These are phyloP conservation scores for Vitis hybrid DNA, from an alignment of 177 flowering plant genomes.

Conservation along the genomic window DNA sequence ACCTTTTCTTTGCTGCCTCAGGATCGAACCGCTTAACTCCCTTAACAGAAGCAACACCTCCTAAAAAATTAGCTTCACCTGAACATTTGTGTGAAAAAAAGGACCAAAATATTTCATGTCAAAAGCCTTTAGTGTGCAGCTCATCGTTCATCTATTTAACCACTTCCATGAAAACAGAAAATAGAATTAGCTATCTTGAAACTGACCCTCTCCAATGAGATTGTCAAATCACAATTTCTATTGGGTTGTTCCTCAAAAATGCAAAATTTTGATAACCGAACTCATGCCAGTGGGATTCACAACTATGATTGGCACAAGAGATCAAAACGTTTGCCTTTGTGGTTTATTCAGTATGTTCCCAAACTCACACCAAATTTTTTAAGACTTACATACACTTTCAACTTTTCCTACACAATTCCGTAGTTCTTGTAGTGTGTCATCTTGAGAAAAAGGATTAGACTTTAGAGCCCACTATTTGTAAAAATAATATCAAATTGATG, in stretches of 20 bases:
- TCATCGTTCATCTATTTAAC: not conserved
- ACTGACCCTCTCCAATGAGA: not conserved
- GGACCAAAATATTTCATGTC: not conserved
- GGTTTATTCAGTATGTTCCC: no score
- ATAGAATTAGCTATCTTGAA: not conserved
- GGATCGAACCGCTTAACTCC: conserved; percentile 71
- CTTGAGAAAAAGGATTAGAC: no score
- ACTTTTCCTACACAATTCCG: no score
- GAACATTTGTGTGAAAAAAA: conserved; percentile 7
- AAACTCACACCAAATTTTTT: no score
- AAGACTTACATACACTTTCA: no score
- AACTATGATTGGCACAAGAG: no score
- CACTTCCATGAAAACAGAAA: not conserved
- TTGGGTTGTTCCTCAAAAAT: not conserved
- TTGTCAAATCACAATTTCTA: not conserved
- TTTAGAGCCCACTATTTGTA: no score
- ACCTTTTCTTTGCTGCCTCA: conserved; percentile 80
- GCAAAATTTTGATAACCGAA: not conserved
- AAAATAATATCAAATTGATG: no score
- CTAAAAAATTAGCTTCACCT: conserved; percentile 97
- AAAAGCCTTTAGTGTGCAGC: not conserved
- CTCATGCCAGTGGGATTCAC: no score
- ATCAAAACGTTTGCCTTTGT: no score
- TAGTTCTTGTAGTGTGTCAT: no score
- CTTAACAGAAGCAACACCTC: conserved; percentile 87